phyloP scores from a whole-genome alignment of 208 protist species.

The Angomonas desouzai region DNA sequence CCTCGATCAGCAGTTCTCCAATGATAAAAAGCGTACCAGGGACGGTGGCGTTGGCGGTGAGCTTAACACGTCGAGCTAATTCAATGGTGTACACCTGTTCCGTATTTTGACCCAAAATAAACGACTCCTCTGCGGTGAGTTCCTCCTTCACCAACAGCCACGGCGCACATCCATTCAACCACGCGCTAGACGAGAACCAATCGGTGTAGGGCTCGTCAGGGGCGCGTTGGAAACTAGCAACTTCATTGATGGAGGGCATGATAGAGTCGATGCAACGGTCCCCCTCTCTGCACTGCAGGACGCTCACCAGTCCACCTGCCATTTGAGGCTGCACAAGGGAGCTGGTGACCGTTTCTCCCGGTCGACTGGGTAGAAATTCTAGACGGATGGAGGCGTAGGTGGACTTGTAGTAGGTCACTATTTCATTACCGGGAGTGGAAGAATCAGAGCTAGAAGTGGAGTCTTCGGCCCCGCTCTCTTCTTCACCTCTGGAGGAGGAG shows the following conservation, averaged over 20 bases:
- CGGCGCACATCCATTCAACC: conserved; percentile 22
- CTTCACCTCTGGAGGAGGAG: neutral
- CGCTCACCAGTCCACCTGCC: neutral
- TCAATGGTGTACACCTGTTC: conserved; percentile 26
- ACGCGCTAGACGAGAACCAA: conserved; percentile 26
- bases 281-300: neutral
- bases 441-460: neutral
- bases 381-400: conserved; percentile 1
- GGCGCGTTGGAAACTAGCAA: neutral
- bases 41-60: conserved; percentile 20
- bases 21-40: conserved; percentile 26
- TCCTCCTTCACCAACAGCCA: conserved; percentile 10
- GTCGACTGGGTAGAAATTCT: neutral
- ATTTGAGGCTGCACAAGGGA: neutral
- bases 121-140: neutral
- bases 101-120: neutral
- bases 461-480: neutral
- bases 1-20: conserved; percentile 26
- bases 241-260: conserved; percentile 2
- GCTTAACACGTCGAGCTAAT: conserved; percentile 20
- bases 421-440: neutral
- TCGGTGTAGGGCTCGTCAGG: conserved; percentile 1
- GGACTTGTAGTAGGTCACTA: neutral
- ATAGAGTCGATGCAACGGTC: neutral
- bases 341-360: neutral